Base-by-base conservation (phyloP, 1,284 basidiomycete genomes). In the Porodaedalea pini region DNA sequence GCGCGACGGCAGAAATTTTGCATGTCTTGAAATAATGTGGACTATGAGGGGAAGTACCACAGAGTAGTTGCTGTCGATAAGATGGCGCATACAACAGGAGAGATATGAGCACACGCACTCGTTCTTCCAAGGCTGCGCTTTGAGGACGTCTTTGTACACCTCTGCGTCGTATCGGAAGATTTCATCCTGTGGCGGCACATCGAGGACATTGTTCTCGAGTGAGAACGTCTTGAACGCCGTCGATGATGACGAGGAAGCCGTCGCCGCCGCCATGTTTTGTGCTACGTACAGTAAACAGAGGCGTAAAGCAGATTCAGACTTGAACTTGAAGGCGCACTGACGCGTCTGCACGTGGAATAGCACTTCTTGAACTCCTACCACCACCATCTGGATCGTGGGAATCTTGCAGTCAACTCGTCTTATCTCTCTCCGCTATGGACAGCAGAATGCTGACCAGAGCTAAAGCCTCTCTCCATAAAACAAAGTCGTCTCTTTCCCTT, bases 21-120 rank as follows among this genome's bases (percentile, higher is more conserved):
- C 96, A 96, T 55, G 86, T 82, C 68, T 92, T 93, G 76, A 98
- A 98, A 76, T 92, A 92, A 66, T 94, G 86, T 1, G 93, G 92
- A 66, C 92, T 93, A 37, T 29, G 47, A 27, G 29, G 29, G 56
- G 61, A 37, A 63, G 58, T 59, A 60, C 56, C 17, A 21, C 19
- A 47, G 39, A 17, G 15, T 11, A n/a, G 17, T 23, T 49, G 40
- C 47, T 31, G 61, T 52, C 49, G 21, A 21, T 45, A 17, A 1
- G n/a, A 8, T 39, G 21, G 29, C 52, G 53, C 55, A 43, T 49
- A 56, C 34, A 23, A 6, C 21, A 47, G 5, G 15, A 25, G 44
- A 36, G n/a, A n/a, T 43, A 25, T n/a, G 25, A 10, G 19, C 41
- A 36, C 61, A 63, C 66, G 59, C 61, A 95, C 93, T 99, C 95